Conservation (phyloP, 176 grass and related monocot genomes). For the Ananas comosus region DNA sequence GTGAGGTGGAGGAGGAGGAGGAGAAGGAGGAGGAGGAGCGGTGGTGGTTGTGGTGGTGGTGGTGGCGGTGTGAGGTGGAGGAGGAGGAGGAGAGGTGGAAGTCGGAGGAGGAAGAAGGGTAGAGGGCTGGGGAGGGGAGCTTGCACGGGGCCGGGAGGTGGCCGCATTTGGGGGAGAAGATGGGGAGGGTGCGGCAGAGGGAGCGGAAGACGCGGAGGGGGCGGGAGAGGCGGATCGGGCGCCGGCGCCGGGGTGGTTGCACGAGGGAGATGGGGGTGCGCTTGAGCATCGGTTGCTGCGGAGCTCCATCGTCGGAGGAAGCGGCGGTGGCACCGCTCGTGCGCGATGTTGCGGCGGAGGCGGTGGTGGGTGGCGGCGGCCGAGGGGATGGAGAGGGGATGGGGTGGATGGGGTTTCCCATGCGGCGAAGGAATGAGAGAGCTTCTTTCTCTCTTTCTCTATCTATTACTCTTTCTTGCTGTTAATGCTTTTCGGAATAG, state of each 20-base stretch:
- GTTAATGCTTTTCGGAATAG: neutral
- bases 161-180: constrained; percentile 37
- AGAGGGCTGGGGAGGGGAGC: neutral
- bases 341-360: neutral
- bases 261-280: constrained; percentile 20
- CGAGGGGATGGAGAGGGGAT: neutral
- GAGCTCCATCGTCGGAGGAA: neutral
- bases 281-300: neutral
- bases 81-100: constrained; percentile 18
- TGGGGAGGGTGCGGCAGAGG: constrained; percentile 45
- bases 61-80: neutral
- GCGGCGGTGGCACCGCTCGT: neutral
- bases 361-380: constrained; percentile 11
- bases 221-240: constrained; percentile 7
- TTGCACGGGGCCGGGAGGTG: constrained; percentile 20
- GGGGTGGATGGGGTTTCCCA: constrained; percentile 11
- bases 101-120: constrained; percentile 18
- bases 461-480: no score
- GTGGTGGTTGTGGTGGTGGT: constrained; percentile 9
- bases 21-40: neutral
- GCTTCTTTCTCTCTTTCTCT: no score
- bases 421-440: constrained; percentile 5
- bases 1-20: constrained; percentile 6
- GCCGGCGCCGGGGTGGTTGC: constrained; percentile 9
- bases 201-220: constrained; percentile 31